Evolutionary conservation across 2,329 filamentous ascomycete genomes (phyloP), one percentile per base, ranked within the genome.

Genomic region (Ceratocystis smalleyi): DNA sequence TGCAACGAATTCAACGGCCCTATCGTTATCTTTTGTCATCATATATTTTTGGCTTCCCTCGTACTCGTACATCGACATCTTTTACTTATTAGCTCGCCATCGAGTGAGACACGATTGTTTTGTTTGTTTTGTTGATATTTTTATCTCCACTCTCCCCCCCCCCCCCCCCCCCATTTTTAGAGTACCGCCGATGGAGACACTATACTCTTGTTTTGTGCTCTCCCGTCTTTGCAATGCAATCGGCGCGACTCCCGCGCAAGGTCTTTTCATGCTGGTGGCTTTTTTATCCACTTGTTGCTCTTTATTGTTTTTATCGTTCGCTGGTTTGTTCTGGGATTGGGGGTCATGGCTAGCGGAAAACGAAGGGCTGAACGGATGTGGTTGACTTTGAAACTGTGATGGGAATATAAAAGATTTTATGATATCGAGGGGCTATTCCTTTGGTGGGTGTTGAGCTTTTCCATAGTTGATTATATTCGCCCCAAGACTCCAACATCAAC

Each of bases 341-440:
- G 30, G 54, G 17, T 30, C 19, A 43, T 43, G 49, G 40, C 24
- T 45, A 57, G 24, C 45, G 62, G 62, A 59, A 45, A 63, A 61
- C 59, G 40, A 30, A 57, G 15, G 30, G 47, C 3, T 51, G 22
- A 15, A 24, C 15, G 47, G 47, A 10, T 15, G 27, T 57, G 30
- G 54, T 19, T 8, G 47, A 12, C 47, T 35, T 30, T 24, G 30
- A 15, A 57, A 35, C 45, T 51, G 40, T 32, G 62, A 63, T 63
- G 62, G 51, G 59, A 63, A 57, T 63, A 63, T 63, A 63, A 63
- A 63, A 63, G 40, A 57, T 30, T 32, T 24, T 24, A 15, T 57
- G 54, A 57, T 30, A 19, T 27, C 2, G 51, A 57, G 27, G 32
- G 51, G 17, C 22, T n/a, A 51, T 51, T 51, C 15, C 47, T 27